Evolutionary conservation across 2,329 filamentous ascomycete species (phyloP).

Genomic region (Fusarium sp.): DNA sequence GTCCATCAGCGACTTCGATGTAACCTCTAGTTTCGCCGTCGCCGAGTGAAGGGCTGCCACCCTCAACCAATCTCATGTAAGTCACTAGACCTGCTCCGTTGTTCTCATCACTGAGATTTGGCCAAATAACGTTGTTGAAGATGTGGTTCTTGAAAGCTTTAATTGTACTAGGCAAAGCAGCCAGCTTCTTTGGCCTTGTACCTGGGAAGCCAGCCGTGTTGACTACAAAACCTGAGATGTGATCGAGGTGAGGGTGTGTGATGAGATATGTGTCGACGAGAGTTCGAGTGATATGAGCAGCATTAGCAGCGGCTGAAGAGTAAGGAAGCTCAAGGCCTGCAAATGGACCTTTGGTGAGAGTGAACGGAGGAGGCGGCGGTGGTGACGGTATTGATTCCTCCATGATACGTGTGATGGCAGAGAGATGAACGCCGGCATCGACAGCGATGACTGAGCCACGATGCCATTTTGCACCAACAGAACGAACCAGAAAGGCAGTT

Average conservation of each 20-base stretch:
- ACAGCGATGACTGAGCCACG: constrained; percentile 89
- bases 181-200: constrained; percentile 84
- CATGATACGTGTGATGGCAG: constrained; percentile 84
- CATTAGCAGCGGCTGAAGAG: constrained; percentile 78
- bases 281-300: constrained; percentile 80
- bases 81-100: constrained; percentile 93
- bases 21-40: constrained; percentile 86
- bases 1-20: constrained; percentile 85
- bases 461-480: constrained; percentile 81
- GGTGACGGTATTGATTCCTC: constrained; percentile 63
- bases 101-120: constrained; percentile 95
- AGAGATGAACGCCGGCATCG: constrained; percentile 90
- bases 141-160: constrained; percentile 92
- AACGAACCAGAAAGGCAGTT: constrained; percentile 89
- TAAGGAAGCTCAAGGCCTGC: constrained; percentile 79
- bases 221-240: constrained; percentile 90
- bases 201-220: constrained; percentile 91
- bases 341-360: constrained; percentile 78
- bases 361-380: constrained; percentile 59
- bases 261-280: constrained; percentile 91
- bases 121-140: constrained; percentile 99
- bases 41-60: constrained; percentile 85
- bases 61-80: constrained; percentile 88
- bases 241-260: constrained; percentile 97
- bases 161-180: constrained; percentile 89